These are phyloP conservation scores for Chlamydomonas sp. DNA, from an alignment of 139 green algal genomes.

Conservation along the genomic window DNA sequence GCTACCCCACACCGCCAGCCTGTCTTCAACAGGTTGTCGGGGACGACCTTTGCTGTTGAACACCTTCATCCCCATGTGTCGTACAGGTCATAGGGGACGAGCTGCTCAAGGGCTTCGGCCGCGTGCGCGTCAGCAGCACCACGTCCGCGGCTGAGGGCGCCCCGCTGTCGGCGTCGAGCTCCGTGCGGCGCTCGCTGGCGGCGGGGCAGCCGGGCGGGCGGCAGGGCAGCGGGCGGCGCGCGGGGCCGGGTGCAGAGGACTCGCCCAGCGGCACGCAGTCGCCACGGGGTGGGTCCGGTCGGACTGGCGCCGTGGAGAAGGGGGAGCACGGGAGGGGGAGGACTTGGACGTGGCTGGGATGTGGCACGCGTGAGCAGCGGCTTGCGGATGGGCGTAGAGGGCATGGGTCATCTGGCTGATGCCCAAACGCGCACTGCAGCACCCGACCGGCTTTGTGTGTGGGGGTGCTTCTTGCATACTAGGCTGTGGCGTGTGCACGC, in stretches of 20 bases:
- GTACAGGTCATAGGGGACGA: slow-evolving; percentile 56
- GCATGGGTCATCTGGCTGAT: too few relatives aligned
- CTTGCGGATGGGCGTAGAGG: too few relatives aligned
- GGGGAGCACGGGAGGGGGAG: background rate
- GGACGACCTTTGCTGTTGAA: too few relatives aligned
- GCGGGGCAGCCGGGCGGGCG: background rate
- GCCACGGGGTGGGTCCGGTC: background rate
- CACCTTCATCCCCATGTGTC: too few relatives aligned
- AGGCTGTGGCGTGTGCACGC: too few relatives aligned
- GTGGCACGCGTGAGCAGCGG: too few relatives aligned
- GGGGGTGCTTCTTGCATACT: too few relatives aligned
- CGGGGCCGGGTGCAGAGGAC: background rate
- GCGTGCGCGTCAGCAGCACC: slow-evolving; percentile 20
- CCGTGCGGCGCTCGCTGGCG: background rate
- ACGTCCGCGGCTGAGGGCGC: background rate
- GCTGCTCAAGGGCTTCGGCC: slow-evolving; percentile 50
- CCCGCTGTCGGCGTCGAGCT: background rate
- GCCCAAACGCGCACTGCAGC: too few relatives aligned
- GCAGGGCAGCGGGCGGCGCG: background rate
- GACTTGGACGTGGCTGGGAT: background rate
- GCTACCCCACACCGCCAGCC: too few relatives aligned
- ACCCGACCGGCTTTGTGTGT: too few relatives aligned
- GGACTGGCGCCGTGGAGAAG: background rate
- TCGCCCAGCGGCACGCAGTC: background rate
- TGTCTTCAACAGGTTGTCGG: too few relatives aligned